phyloP scores from a whole-genome alignment of 2,329 filamentous ascomycete species.

The Aspergillus japonicus region DNA sequence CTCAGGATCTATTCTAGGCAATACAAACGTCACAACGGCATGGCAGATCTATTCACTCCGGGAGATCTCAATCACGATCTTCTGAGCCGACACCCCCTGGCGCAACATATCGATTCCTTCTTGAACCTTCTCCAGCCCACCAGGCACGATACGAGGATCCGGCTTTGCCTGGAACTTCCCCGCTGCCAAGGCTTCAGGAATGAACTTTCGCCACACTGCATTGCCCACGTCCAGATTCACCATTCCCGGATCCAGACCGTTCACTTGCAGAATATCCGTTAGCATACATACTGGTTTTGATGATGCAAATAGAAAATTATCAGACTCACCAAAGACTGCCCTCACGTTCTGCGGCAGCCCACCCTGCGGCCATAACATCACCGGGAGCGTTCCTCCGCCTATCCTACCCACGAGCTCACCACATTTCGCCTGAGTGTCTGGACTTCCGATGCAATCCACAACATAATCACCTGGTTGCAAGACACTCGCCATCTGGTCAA shows the following conservation, averaged over 20 bases:
- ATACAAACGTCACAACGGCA: no score
- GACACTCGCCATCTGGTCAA: neutral
- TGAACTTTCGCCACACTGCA: constrained; percentile 28
- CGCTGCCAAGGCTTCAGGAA: constrained; percentile 35
- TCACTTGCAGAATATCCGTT: neutral
- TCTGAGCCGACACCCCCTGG: constrained; percentile 28
- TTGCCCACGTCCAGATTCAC: neutral
- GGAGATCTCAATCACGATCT: constrained; percentile 20
- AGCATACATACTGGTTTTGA: neutral
- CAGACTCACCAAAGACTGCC: no score
- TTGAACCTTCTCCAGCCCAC: constrained; percentile 25
- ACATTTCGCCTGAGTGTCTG: no score
- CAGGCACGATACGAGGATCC: constrained; percentile 23
- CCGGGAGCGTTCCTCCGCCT: no score
- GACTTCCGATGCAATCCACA: neutral
- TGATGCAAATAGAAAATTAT: no score
- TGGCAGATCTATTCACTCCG: no score
- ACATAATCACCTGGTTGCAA: neutral
- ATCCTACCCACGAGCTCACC: no score
- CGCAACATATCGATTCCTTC: constrained; percentile 22
- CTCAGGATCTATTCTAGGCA: no score
- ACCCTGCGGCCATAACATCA: no score
- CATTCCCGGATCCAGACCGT: constrained; percentile 3
- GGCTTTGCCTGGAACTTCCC: constrained; percentile 36
- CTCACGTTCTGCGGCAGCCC: no score